These are phyloP conservation scores for Ploettnerulaceae sp. DNA, from an alignment of 2,329 filamentous ascomycete genomes.

Conservation along the genomic window DNA sequence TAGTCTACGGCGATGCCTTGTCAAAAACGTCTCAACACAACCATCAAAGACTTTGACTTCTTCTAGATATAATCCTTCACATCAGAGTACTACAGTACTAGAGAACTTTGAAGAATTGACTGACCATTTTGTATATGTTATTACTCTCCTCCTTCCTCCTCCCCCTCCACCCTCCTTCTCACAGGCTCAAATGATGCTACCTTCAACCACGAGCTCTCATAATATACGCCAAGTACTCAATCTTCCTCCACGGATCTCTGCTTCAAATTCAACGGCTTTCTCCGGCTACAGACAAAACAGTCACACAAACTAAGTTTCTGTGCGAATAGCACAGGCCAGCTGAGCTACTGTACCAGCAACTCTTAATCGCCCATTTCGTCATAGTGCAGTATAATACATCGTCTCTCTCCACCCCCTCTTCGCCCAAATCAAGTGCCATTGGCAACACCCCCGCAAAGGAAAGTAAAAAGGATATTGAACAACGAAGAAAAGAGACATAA, in stretches of 20 bases:
- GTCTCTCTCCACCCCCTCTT: neutral
- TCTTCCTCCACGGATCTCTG: no score
- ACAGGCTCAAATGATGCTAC: neutral
- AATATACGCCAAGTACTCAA: neutral
- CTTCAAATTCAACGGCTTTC: no score
- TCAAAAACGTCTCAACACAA: no score
- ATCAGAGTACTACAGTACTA: no score
- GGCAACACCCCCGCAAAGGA: neutral
- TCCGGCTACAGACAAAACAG: no score
- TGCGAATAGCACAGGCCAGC: conserved; percentile 7
- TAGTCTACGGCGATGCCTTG: no score
- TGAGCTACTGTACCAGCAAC: neutral
- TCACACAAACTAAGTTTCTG: neutral
- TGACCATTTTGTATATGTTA: no score
- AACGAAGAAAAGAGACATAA: conserved; percentile 1
- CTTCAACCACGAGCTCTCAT: neutral
- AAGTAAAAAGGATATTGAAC: neutral
- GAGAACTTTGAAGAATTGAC: no score
- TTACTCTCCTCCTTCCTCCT: neutral
- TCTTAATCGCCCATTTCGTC: neutral
- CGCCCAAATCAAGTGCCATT: neutral
- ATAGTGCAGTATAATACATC: neutral
- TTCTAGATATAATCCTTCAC: no score
- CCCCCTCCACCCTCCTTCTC: neutral
- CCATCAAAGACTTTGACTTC: no score